A percentile compares a stretch with the other conserved stretches of the same genome.
Evolutionary conservation across 2,329 filamentous ascomycete genomes (phyloP).

Genomic region (Nemania abortiva): DNA sequence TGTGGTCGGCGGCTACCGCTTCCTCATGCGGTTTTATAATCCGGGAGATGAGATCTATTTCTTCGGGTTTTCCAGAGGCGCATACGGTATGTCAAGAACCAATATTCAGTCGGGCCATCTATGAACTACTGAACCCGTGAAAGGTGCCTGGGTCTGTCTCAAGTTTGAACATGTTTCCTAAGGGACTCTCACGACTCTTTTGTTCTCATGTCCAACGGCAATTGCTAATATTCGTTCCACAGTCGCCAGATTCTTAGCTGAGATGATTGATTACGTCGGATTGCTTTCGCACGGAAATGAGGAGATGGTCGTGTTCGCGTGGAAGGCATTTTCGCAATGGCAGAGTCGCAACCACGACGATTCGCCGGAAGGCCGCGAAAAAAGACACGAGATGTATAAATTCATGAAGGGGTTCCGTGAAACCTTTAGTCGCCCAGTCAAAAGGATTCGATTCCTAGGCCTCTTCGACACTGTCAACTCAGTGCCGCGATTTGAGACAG

Average conservation of each 20-base stretch:
- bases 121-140: no score
- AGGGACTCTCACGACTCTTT: no score
- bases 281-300: constrained; percentile 85
- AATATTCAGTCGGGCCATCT: not conserved
- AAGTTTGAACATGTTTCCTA: not conserved
- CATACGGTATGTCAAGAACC: constrained; percentile 59
- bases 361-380: constrained; percentile 58
- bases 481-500: constrained; percentile 79
- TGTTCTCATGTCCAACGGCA: not conserved
- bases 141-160: no score
- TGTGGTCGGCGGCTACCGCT: constrained; percentile 85
- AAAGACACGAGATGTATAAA: constrained; percentile 73
- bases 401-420: constrained; percentile 86
- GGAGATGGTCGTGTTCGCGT: constrained; percentile 85
- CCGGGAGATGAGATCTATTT: constrained; percentile 75
- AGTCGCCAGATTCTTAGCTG: constrained; percentile 79
- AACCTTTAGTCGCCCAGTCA: constrained; percentile 81
- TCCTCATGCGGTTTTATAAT: constrained; percentile 79
- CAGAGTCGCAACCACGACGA: constrained; percentile 66
- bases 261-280: constrained; percentile 88
- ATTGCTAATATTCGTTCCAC: constrained; percentile 20
- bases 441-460: constrained; percentile 79
- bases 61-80: constrained; percentile 79
- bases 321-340: constrained; percentile 84
- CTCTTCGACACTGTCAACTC: constrained; percentile 87